Conservation (phyloP, 192 early-diverging fungal species). For the Backusella macrospora region DNA sequence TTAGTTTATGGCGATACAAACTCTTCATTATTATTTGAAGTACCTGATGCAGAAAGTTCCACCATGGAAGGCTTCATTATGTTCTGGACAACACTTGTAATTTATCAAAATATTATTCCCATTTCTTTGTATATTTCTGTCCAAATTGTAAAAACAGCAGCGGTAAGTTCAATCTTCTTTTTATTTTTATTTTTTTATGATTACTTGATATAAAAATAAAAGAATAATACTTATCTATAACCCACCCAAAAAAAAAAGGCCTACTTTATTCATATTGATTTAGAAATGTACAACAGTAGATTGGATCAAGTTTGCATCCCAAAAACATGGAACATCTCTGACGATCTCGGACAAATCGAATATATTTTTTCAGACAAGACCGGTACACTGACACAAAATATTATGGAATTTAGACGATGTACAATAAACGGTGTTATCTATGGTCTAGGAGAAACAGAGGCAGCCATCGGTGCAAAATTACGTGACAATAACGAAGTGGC, state of each 20-base stretch:
- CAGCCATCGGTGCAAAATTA: slow-evolving; percentile 45
- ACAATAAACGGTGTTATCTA: slow-evolving; percentile 64
- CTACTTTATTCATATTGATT: slow-evolving; percentile 70
- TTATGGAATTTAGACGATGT: slow-evolving; percentile 80
- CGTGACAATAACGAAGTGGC: slow-evolving; percentile 12
- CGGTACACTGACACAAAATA: slow-evolving; percentile 77
- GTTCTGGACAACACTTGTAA: slow-evolving; percentile 80
- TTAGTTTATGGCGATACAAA: slow-evolving; percentile 61
- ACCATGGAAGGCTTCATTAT: slow-evolving; percentile 67
- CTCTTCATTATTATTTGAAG: slow-evolving; percentile 54
- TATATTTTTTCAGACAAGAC: slow-evolving; percentile 87
- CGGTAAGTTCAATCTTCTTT: slow-evolving; percentile 9
- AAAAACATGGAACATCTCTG: slow-evolving; percentile 68
- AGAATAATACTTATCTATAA: too few species aligned
- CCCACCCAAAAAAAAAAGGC: slow-evolving; percentile 55
- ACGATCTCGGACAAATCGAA: slow-evolving; percentile 80
- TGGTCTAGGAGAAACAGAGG: slow-evolving; percentile 59
- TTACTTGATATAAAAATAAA: too few species aligned
- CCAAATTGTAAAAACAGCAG: slow-evolving; percentile 70
- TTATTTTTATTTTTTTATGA: too few species aligned
- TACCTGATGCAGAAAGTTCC: slow-evolving; percentile 51
- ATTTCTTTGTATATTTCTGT: slow-evolving; percentile 93
- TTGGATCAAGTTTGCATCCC: slow-evolving; percentile 64
- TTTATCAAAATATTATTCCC: slow-evolving; percentile 95
- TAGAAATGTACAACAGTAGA: slow-evolving; percentile 64